Evolutionary conservation across 495 filamentous ascomycete species (phyloP).

Genomic region (Neurospora hispaniola): DNA sequence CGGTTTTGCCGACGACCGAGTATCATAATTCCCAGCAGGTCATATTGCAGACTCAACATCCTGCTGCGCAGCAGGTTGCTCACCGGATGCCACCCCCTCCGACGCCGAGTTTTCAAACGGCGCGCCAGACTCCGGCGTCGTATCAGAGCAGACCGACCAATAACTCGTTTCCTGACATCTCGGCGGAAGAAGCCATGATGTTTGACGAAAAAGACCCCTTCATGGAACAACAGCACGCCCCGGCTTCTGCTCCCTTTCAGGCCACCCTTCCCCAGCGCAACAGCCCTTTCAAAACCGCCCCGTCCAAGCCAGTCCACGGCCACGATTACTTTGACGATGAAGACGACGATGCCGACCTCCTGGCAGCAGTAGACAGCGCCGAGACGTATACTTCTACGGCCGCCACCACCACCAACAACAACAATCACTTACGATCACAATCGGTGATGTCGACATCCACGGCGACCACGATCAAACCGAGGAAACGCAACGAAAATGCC

Average conservation of each 20-base stretch:
- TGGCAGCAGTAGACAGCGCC: conserved; percentile 48
- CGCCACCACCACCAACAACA: not conserved
- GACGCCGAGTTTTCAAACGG: not conserved
- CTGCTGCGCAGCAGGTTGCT: not conserved
- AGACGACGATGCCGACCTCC: conserved; percentile 64
- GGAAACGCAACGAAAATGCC: conserved; percentile 2
- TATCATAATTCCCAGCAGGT: conserved; percentile 20
- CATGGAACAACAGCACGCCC: conserved; percentile 9
- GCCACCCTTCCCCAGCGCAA: not conserved
- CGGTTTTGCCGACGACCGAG: not conserved
- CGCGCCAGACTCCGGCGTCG: not conserved
- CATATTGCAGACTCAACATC: conserved; percentile 36
- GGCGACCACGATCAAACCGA: conserved; percentile 16
- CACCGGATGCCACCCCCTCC: not conserved
- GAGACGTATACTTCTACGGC: conserved; percentile 33
- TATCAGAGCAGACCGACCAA: not conserved
- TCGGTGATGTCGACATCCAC: conserved; percentile 30
- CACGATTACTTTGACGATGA: conserved; percentile 54
- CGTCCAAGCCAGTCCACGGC: not conserved
- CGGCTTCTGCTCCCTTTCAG: not conserved
- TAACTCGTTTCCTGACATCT: conserved; percentile 10
- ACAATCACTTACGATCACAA: conserved; percentile 11
- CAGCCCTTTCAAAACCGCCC: not conserved
- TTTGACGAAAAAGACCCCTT: conserved; percentile 31
- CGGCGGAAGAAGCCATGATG: conserved; percentile 29